Evolutionary conservation across 352 stramenopile species (phyloP).

Genomic region (Globisporangium nodosum): DNA sequence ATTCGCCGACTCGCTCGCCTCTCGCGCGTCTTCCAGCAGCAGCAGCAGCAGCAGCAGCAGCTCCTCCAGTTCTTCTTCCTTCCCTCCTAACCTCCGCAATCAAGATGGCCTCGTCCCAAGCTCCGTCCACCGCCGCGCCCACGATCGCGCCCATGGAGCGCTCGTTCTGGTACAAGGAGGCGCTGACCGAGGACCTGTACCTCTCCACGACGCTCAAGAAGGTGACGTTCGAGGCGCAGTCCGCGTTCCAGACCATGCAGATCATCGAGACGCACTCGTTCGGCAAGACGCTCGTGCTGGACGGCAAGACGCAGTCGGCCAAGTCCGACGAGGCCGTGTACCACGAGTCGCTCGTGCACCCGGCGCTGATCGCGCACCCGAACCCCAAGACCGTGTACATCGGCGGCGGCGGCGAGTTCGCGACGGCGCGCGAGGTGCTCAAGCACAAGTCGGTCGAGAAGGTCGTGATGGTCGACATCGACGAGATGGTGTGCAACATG

Average conservation of each 20-base stretch:
- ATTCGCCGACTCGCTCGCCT: conserved; percentile 2
- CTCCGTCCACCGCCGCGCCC: conserved; percentile 23
- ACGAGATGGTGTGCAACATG: conserved; percentile 91
- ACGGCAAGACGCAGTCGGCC: conserved; percentile 94
- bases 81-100: too few species aligned
- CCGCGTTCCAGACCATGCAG: conserved; percentile 91
- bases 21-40: not conserved
- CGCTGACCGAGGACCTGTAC: conserved; percentile 85
- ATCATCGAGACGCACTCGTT: conserved; percentile 92
- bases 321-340: conserved; percentile 94
- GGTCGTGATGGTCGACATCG: conserved; percentile 95
- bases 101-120: conserved; percentile 3
- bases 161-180: conserved; percentile 86
- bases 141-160: conserved; percentile 49
- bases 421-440: conserved; percentile 90
- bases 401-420: conserved; percentile 91
- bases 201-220: conserved; percentile 86
- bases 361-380: conserved; percentile 83
- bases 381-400: conserved; percentile 91
- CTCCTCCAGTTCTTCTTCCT: not conserved
- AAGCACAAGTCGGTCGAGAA: conserved; percentile 91
- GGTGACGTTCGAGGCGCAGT: conserved; percentile 84
- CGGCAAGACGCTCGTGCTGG: conserved; percentile 93
- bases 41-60: not conserved
- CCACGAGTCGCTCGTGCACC: conserved; percentile 94